Base-by-base conservation (phyloP, 2,329 filamentous ascomycete genomes). In the Colletotrichum gigasporum region DNA sequence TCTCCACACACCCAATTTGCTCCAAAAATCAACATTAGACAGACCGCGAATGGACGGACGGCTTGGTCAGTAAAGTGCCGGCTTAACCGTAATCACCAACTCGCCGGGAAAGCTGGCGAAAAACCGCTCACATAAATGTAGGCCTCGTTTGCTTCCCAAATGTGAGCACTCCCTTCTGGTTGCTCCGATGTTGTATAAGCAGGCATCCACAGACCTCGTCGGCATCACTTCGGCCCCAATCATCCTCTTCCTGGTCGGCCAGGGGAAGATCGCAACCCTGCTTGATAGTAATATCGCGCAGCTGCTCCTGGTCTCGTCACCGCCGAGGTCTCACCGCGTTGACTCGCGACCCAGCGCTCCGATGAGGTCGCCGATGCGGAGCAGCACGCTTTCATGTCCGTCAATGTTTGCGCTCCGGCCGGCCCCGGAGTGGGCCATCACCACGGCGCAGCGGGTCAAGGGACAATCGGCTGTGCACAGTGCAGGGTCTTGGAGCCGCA, bases 221-320 rank as follows among this genome's bases (percentile, higher is more conserved):
- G 75, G 75, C 5, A 75, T 42, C 9, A 78, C 74, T 57, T 78
- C 75, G 2, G 71, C 74, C 4, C 73, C 75, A 3, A 69, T 70
- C 74, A 76, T n/a, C n/a, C n/a, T 76, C 34, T 76, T 72, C 4
- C 72, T 65, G 1, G 73, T 76, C 1, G 74, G 75, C 75, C 74
- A 78, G n/a, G 75, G 75, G 47, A 76, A 76, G 41, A 71, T 74
- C 26, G 75, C 73, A 0, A 73, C 74, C 75, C 51, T 77, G 71
- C 0, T 71, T 69, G 2, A 76, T 69, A 0, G 74, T 77, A 1
- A 71, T n/a, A n/a, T n/a, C n/a, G n/a, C n/a, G n/a, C n/a, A n/a
- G n/a, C n/a, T n/a, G n/a, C n/a, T n/a, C n/a, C 42, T 6, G 68
- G 65, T 26, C 70, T 54, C 18, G 77, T 67, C 60, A 75, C 72